Conservation (phyloP, 148 eudicot genomes). For the Amaranthus cruentus region DNA sequence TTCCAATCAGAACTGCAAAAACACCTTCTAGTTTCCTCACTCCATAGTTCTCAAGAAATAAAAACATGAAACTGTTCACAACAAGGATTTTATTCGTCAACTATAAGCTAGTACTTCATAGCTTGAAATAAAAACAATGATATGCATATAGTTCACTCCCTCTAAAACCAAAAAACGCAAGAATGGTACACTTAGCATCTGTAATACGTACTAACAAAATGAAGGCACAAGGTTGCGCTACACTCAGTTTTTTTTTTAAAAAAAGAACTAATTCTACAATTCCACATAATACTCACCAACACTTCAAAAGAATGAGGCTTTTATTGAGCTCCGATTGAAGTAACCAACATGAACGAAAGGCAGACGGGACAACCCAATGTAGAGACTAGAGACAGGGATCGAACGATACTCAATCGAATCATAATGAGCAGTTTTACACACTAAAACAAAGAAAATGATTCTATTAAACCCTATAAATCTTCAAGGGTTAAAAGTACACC, state of each 20-base stretch:
- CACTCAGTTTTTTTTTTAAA: no score
- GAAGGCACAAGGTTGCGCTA: neutral
- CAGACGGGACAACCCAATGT: neutral
- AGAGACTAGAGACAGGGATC: neutral
- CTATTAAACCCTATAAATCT: neutral
- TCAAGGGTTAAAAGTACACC: neutral
- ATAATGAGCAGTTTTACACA: neutral
- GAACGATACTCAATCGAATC: neutral
- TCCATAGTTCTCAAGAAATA: conserved; percentile 87
- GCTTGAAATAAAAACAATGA: neutral
- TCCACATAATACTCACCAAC: neutral
- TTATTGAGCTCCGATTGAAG: neutral
- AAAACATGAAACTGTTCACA: conserved; percentile 61
- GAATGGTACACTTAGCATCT: neutral
- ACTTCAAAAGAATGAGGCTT: neutral
- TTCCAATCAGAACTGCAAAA: conserved; percentile 65
- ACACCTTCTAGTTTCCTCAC: conserved; percentile 83
- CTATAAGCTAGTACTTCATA: neutral
- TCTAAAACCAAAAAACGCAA: neutral
- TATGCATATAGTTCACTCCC: neutral
- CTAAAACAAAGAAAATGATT: neutral
- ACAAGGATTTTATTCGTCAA: conserved; percentile 1
- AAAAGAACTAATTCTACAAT: neutral
- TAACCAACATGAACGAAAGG: neutral
- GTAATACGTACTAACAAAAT: neutral